Evolutionary conservation across 345 rosid genomes (phyloP).

Genomic region (Citrus hindsii): DNA sequence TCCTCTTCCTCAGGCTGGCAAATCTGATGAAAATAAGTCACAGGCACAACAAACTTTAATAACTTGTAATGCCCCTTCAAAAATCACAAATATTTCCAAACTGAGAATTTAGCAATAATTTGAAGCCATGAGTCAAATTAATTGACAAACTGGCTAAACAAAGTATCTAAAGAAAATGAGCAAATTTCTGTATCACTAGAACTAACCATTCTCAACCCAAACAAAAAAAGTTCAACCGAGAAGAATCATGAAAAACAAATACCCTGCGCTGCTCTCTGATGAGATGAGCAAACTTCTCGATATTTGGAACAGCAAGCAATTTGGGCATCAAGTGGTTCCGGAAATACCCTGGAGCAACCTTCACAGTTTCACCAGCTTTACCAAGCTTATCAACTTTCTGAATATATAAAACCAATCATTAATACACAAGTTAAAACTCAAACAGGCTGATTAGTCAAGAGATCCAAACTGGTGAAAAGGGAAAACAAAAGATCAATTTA

Average conservation of each 20-base stretch:
- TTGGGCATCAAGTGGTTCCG: slow-evolving; percentile 95
- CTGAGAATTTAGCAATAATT: not conserved
- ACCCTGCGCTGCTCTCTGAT: slow-evolving; percentile 92
- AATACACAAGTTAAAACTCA: not conserved
- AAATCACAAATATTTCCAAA: not conserved
- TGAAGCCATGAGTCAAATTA: not conserved
- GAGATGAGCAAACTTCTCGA: slow-evolving; percentile 84
- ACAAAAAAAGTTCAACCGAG: not conserved
- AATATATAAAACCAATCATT: not conserved
- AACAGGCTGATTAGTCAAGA: too few relatives aligned
- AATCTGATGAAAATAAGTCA: slow-evolving; percentile 37
- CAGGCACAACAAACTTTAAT: not conserved
- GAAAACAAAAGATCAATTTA: not conserved
- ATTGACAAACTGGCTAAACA: not conserved
- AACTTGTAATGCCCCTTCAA: not conserved
- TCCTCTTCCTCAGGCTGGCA: slow-evolving; percentile 68
- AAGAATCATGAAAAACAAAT: not conserved
- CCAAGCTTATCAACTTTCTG: slow-evolving; percentile 95
- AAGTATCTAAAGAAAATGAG: not conserved
- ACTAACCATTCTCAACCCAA: not conserved
- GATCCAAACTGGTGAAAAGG: not conserved
- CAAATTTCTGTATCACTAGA: not conserved
- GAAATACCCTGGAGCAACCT: slow-evolving; percentile 92
- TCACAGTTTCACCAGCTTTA: slow-evolving; percentile 84
- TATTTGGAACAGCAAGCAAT: slow-evolving; percentile 88